A percentile compares a stretch with the other conserved stretches of the same genome.
Conservation (phyloP, 1,284 basidiomycete species). For the Moniliella sp. region DNA sequence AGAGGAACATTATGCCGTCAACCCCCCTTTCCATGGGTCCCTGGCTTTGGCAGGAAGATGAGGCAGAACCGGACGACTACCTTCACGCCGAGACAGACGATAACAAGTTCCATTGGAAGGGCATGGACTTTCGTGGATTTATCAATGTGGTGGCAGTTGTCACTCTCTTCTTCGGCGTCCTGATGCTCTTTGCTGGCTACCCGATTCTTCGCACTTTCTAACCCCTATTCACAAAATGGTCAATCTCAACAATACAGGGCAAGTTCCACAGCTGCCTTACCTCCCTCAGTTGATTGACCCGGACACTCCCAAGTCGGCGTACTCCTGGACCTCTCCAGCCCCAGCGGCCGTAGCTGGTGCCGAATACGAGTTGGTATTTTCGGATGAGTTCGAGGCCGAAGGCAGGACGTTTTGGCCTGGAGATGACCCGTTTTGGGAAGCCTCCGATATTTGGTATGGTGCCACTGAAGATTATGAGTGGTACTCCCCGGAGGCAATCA, state of each 20-base stretch:
- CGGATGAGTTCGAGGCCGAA: slow-evolving; percentile 3
- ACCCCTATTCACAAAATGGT: slow-evolving; percentile 42
- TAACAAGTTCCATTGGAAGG: slow-evolving; percentile 9
- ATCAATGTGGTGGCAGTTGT: slow-evolving; percentile 20
- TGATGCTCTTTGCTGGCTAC: slow-evolving; percentile 31
- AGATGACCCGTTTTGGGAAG: slow-evolving; percentile 23
- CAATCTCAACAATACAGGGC: slow-evolving; percentile 38
- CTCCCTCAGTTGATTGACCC: slow-evolving; percentile 11
- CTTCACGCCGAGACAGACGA: slow-evolving; percentile 14
- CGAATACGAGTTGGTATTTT: slow-evolving; percentile 2
- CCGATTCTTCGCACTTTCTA: slow-evolving; percentile 19
- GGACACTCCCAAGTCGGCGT: slow-evolving; percentile 13
- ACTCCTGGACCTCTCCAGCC: slow-evolving; percentile 7
- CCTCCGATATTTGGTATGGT: slow-evolving; percentile 28
- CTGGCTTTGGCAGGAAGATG: background rate
- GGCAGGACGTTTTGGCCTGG: slow-evolving; percentile 2
- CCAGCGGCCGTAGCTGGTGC: slow-evolving; percentile 5
- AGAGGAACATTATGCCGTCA: too few relatives aligned
- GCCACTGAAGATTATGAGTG: slow-evolving; percentile 30
- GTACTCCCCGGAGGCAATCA: slow-evolving; percentile 31
- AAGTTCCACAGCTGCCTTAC: slow-evolving; percentile 15
- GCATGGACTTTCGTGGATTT: slow-evolving; percentile 15
- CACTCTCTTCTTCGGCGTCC: slow-evolving; percentile 12
- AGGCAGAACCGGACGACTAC: slow-evolving; percentile 7
- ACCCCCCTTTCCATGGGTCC: background rate